A percentile compares a stretch with the other conserved stretches of the same genome.
Evolutionary conservation across 805 yeast genomes (phyloP).

Genomic region (Vanderwaltozyma polyspora): DNA sequence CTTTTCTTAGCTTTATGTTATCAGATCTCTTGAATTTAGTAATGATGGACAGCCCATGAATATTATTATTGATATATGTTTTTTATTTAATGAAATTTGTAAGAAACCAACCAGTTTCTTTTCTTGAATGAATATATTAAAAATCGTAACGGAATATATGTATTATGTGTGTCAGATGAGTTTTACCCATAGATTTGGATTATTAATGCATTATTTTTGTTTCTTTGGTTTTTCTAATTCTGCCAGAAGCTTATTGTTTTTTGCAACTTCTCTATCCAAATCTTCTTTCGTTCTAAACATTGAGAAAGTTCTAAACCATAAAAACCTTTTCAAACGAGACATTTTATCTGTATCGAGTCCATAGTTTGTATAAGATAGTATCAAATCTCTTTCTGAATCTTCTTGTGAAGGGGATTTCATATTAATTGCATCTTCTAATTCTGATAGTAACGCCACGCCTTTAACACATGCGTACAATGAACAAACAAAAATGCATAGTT

Average conservation of each 20-base stretch:
- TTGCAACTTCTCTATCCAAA: constrained; percentile 32
- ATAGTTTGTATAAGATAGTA: constrained; percentile 37
- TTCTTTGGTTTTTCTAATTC: no score
- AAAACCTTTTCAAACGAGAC: constrained; percentile 43
- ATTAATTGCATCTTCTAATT: constrained; percentile 27
- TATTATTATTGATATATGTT: no score
- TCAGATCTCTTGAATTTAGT: no score
- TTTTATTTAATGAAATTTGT: no score
- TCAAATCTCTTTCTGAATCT: constrained; percentile 31
- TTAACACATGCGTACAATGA: constrained; percentile 32
- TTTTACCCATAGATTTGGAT: no score
- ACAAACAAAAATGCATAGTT: constrained; percentile 28
- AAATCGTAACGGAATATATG: no score
- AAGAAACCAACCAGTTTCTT: no score
- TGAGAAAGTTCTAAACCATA: constrained; percentile 41
- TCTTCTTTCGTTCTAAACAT: constrained; percentile 22
- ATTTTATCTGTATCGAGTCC: constrained; percentile 40
- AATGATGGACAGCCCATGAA: no score
- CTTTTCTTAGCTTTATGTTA: no score
- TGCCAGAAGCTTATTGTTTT: constrained; percentile 72
- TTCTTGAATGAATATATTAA: no score
- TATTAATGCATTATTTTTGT: no score
- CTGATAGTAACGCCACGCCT: constrained; percentile 30
- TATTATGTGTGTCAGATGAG: no score
- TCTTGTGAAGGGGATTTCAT: constrained; percentile 28